Percentiles rank a stretch among this genome's conserved stretches.
Evolutionary conservation across 2,329 filamentous ascomycete genomes (phyloP).

Genomic region (Hymenoscyphus repandus): DNA sequence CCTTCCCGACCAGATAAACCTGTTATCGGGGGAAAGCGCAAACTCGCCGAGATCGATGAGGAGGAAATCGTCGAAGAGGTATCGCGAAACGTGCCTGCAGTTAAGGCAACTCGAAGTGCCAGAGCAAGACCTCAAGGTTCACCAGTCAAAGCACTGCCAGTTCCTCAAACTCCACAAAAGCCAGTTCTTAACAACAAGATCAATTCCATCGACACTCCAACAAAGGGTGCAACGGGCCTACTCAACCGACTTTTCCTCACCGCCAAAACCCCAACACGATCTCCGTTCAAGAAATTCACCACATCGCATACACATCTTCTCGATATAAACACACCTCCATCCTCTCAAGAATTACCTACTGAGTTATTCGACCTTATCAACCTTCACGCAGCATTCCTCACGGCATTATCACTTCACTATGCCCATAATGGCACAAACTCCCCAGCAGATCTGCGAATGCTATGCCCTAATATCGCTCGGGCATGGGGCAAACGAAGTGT

Average conservation of each 20-base stretch:
- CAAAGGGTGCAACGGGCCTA: slow-evolving; percentile 27
- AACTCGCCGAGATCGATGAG: slow-evolving; percentile 18
- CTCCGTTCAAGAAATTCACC: slow-evolving; percentile 10
- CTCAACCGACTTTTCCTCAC: slow-evolving; percentile 28
- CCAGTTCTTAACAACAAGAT: slow-evolving; percentile 10
- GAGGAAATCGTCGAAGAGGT: slow-evolving; percentile 17
- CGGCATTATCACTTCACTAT: slow-evolving; percentile 62
- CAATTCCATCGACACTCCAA: slow-evolving; percentile 26
- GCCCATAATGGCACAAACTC: slow-evolving; percentile 61
- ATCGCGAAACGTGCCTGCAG: slow-evolving; percentile 7
- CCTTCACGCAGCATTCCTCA: slow-evolving; percentile 62
- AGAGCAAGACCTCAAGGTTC: slow-evolving; percentile 13
- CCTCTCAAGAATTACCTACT: slow-evolving; percentile 35
- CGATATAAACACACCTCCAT: slow-evolving; percentile 11
- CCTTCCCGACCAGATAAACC: slow-evolving; percentile 27
- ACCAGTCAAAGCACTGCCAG: slow-evolving; percentile 5
- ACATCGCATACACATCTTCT: slow-evolving; percentile 14
- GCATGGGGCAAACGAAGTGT: slow-evolving; percentile 70
- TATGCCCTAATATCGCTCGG: slow-evolving; percentile 59
- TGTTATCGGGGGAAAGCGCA: slow-evolving; percentile 31
- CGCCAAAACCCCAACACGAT: slow-evolving; percentile 20
- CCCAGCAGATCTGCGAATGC: slow-evolving; percentile 57
- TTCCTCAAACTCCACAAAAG: slow-evolving; percentile 26
- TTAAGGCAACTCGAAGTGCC: slow-evolving; percentile 8
- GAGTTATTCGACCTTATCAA: slow-evolving; percentile 56